Conservation (phyloP, 1,139 yeast species). For the Suhomyces terraborum region DNA sequence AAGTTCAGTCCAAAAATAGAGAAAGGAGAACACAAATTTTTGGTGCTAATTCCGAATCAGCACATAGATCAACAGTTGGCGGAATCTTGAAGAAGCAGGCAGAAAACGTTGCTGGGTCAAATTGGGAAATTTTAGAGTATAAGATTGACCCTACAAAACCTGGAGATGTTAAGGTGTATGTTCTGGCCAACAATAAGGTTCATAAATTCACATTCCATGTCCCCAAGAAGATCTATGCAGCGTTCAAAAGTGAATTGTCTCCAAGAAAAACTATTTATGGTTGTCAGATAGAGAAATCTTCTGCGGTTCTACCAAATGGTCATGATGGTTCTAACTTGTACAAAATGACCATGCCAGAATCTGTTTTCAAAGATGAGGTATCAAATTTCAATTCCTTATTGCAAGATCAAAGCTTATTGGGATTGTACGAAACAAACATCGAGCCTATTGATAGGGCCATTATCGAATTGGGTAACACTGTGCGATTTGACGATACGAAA, state of each 20-base stretch:
- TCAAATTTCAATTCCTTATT: constrained; percentile 63
- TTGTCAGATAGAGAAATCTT: constrained; percentile 61
- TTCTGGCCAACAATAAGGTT: constrained; percentile 67
- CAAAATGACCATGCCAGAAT: constrained; percentile 69
- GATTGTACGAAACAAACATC: constrained; percentile 77
- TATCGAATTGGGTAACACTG: constrained; percentile 73
- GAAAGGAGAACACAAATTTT: constrained; percentile 74
- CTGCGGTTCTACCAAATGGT: constrained; percentile 71
- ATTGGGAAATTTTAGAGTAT: constrained; percentile 86
- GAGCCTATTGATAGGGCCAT: constrained; percentile 71
- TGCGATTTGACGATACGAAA: constrained; percentile 65
- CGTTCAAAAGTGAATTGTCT: constrained; percentile 55
- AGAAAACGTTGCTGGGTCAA: constrained; percentile 68
- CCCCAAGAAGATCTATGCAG: constrained; percentile 71
- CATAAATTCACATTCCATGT: constrained; percentile 74
- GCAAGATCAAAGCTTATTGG: constrained; percentile 62
- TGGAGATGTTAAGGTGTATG: constrained; percentile 77
- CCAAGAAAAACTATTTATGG: constrained; percentile 50
- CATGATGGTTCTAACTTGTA: constrained; percentile 58
- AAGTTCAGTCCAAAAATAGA: constrained; percentile 66
- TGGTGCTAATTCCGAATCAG: constrained; percentile 60
- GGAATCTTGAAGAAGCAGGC: constrained; percentile 76
- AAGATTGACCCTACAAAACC: constrained; percentile 57
- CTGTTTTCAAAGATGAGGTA: constrained; percentile 56
- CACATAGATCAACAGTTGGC: constrained; percentile 58